Base-by-base conservation (phyloP, 768 basidiomycete species). In the Chlorophyllum brunneum region DNA sequence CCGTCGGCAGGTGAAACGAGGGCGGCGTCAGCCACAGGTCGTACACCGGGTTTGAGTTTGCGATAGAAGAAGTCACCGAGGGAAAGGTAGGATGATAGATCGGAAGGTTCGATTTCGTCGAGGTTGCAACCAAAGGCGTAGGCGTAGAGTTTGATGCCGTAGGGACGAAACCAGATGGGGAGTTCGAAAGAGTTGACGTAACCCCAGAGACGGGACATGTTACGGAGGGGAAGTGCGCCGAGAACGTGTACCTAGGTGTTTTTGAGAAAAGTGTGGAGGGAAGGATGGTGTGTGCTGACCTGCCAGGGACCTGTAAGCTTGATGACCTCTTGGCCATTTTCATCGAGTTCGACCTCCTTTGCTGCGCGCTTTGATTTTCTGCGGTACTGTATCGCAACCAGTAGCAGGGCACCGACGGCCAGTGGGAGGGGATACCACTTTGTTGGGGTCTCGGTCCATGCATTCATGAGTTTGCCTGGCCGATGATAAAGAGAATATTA, bases 31-130 rank as follows among this genome's bases (percentile, higher is more conserved):
- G 82, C 91, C 16, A 95, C 85, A 3, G 93, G 92, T 18, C 97
- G 78, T 29, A 67, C 82, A 34, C 92, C 97, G 20, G 78, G 75
- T 65, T 88, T 92, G 54, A 99, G 77, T 58, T 80, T 81, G 27
- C 97, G 78, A 67, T 97, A 95, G 73, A 99, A 98, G 71, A 99
- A 99, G 18, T 88, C 92, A 30, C 95, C 95, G n/a, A 99, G 76
- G 65, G 84, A 87, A 0, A 77, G 78, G 65, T 98, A 99, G 48
- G 78, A 64, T n/a, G 65, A 78, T 54, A 99, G 74, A 71, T 97
- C 91, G 10, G 72, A 64, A 1, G 78, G 81, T 31, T 93, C 92
- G 10, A 92, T 85, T 67, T 99, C 97, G 54, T 91, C 83, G 54
- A 99, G 77, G 74, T 98, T 87, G 74, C 94, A 97, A 22, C 92